Evolutionary conservation across 352 stramenopile genomes (phyloP), one percentile per base, ranked within the genome.

Genomic region (Blastocystis sp.): DNA sequence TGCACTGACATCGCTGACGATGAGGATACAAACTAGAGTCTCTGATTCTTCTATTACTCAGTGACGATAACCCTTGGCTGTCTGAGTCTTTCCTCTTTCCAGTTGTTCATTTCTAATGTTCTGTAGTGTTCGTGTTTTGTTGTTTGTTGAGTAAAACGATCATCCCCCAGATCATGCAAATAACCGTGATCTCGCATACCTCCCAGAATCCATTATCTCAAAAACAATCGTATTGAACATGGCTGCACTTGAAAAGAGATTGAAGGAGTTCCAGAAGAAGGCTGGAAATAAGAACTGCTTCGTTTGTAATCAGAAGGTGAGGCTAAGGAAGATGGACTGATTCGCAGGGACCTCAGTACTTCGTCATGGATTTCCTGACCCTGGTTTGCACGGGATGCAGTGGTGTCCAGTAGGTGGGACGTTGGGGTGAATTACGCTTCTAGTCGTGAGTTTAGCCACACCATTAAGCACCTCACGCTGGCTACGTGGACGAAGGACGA

Each of bases 21-120:
- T 67, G 69, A 69, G 72, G 69, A 81, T 8, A 81, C 32, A 57
- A 42, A 77, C 65, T 77, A 77, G 65, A 77, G 65, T 77, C 65
- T 77, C 65, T 77, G 65, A 77, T 69, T 69, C 27, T 69, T 40
- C 57, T 42, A 69, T 34, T 42, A 29, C 36, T 42, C 24, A 69
- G 57, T 69, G 57, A 69, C 27, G 57, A 69, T 24, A 69, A 34
- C 18, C 57, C 57, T 69, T 69, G 57, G 57, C 57, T 69, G 57
- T 69, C 57, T 69, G 57, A 69, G 57, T 69, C 57, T 34, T 42
- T 46, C 8, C n/a, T 34, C n/a, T 14, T 34, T 34, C 6, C 34
- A 38, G 8, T 40, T 34, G 16, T 38, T 40, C 21, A 40, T 6
- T 69, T 14, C 9, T 54, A 21, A 11, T 54, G 46, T 54, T 54